Percentiles rank a stretch among this genome's conserved stretches.
Evolutionary conservation across 176 grass and related monocot genomes (phyloP).

Genomic region (Eragrostis nindensis): DNA sequence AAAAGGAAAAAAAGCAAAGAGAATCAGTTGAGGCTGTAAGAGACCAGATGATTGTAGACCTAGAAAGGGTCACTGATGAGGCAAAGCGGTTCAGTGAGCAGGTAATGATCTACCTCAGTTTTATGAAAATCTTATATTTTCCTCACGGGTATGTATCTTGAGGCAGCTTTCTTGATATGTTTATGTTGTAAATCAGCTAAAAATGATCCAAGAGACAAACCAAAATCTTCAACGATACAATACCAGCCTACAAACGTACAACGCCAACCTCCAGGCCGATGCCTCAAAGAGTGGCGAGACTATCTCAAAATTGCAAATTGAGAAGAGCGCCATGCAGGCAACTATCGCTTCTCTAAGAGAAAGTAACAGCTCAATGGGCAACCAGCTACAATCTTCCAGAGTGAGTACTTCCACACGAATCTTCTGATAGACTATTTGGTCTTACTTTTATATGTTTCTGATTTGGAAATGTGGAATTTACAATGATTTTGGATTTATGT

Average conservation of each 20-base stretch:
- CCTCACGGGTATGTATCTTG: background rate
- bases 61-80: constrained; percentile 71
- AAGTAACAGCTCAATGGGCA: constrained; percentile 64
- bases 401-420: constrained; percentile 35
- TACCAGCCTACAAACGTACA: constrained; percentile 87
- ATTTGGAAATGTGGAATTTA: background rate
- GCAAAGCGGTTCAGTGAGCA: constrained; percentile 74
- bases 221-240: constrained; percentile 86
- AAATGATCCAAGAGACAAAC: constrained; percentile 83
- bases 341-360: constrained; percentile 65
- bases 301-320: constrained; percentile 76
- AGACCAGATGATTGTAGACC: constrained; percentile 49
- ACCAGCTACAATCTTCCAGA: constrained; percentile 73
- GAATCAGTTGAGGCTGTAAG: constrained; percentile 51
- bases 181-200: constrained; percentile 54
- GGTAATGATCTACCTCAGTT: constrained; percentile 41
- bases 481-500: background rate
- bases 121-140: background rate
- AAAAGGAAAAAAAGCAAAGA: constrained; percentile 65
- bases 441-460: background rate
- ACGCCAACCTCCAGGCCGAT: constrained; percentile 90
- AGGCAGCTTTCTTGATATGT: constrained; percentile 8
- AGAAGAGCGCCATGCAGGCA: constrained; percentile 88
- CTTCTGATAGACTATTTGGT: background rate
- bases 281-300: constrained; percentile 63